Percentiles rank a stretch among this genome's conserved stretches.
phyloP scores from a whole-genome alignment of 176 grass and related monocot species.

The Cymbopogon citratus region DNA sequence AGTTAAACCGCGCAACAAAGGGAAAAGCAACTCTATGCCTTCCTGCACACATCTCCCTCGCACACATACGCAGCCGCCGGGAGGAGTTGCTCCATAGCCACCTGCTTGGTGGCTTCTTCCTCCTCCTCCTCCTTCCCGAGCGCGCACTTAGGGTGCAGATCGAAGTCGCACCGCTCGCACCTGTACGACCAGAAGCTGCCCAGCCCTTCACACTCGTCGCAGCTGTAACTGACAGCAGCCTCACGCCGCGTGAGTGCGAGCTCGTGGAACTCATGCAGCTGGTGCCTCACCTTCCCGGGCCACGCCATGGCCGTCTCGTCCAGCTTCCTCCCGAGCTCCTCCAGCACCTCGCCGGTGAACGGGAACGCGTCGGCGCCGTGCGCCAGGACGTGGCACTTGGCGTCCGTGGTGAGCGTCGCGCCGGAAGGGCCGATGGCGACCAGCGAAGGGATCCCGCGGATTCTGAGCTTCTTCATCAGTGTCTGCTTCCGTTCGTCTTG shows the following conservation, averaged over 20 bases:
- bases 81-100: too few relatives aligned
- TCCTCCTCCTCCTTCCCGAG: background rate
- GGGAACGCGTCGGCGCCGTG: slow-evolving; percentile 71
- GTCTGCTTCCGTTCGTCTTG: slow-evolving; percentile 46
- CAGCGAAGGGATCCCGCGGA: slow-evolving; percentile 46
- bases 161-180: slow-evolving; percentile 49
- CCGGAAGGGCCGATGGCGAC: slow-evolving; percentile 62
- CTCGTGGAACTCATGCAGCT: slow-evolving; percentile 63
- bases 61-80: too few relatives aligned
- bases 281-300: slow-evolving; percentile 49
- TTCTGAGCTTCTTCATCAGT: slow-evolving; percentile 38
- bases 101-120: too few relatives aligned
- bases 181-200: slow-evolving; percentile 42
- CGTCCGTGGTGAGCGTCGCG: slow-evolving; percentile 43
- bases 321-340: slow-evolving; percentile 39
- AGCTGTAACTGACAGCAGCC: background rate
- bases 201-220: slow-evolving; percentile 35
- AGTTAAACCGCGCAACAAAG: too few relatives aligned
- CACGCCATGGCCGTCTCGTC: slow-evolving; percentile 49
- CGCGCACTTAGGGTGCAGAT: slow-evolving; percentile 55
- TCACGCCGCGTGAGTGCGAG: slow-evolving; percentile 37
- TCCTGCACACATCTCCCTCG: too few relatives aligned
- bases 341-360: slow-evolving; percentile 53
- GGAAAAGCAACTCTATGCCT: background rate
- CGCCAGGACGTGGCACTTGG: slow-evolving; percentile 23